Conservation (phyloP, 352 stramenopile genomes). For the Pythium myriotylum region DNA sequence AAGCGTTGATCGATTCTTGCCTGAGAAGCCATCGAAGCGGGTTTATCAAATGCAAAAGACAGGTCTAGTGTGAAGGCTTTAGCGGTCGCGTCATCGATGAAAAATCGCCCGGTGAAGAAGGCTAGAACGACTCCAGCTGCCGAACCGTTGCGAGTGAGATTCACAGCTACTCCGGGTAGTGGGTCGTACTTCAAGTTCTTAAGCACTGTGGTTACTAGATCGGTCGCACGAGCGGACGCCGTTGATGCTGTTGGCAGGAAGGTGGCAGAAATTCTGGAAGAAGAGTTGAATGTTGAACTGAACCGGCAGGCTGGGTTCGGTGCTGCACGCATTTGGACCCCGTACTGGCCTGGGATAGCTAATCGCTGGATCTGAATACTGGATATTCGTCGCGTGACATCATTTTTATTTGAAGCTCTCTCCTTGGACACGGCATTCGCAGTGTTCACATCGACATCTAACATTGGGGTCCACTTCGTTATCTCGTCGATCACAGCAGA, state of each 20-base stretch:
- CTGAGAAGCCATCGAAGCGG: constrained; percentile 16
- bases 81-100: constrained; percentile 46
- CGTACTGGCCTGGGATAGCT: constrained; percentile 42
- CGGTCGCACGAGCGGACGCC: constrained; percentile 25
- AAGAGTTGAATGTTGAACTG: constrained; percentile 41
- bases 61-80: constrained; percentile 57
- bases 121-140: constrained; percentile 42
- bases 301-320: constrained; percentile 37
- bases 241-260: constrained; percentile 39
- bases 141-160: constrained; percentile 12
- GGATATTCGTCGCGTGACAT: constrained; percentile 45
- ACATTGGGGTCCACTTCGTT: constrained; percentile 41
- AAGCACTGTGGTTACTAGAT: constrained; percentile 30
- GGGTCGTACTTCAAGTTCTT: constrained; percentile 36
- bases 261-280: constrained; percentile 42
- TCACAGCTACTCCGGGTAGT: constrained; percentile 33
- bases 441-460: constrained; percentile 34
- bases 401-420: constrained; percentile 36
- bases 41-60: constrained; percentile 36
- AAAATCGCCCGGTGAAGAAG: constrained; percentile 55
- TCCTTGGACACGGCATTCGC: constrained; percentile 37
- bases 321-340: constrained; percentile 36
- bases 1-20: constrained; percentile 46
- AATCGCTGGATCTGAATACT: constrained; percentile 45
- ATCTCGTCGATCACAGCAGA: constrained; percentile 33